A percentile compares a stretch with the other conserved stretches of the same genome.
Evolutionary conservation across 257 asterid genomes (phyloP).

Genomic region (Thymus mandschuricus): DNA sequence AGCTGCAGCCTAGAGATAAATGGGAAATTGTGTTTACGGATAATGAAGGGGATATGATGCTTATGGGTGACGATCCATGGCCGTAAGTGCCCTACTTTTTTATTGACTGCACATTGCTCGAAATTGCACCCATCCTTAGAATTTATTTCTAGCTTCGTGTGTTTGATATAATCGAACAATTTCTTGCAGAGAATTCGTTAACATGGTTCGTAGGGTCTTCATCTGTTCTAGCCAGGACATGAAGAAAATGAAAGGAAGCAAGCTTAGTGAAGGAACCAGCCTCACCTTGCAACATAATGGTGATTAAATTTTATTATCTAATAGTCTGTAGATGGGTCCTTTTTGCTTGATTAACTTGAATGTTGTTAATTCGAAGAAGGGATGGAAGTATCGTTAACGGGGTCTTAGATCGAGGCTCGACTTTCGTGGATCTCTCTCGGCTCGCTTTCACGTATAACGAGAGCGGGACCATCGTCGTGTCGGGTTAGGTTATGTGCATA

Average conservation of each 20-base stretch:
- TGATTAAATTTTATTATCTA: slow-evolving; percentile 20
- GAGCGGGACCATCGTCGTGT: slow-evolving; percentile 26
- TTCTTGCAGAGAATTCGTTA: slow-evolving; percentile 69
- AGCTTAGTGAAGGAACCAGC: slow-evolving; percentile 46
- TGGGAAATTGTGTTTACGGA: slow-evolving; percentile 90
- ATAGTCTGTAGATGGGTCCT: neutral
- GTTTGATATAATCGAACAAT: neutral
- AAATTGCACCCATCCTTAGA: neutral
- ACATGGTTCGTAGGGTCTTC: slow-evolving; percentile 74
- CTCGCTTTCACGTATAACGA: slow-evolving; percentile 24
- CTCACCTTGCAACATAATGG: slow-evolving; percentile 38
- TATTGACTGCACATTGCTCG: neutral
- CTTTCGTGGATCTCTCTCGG: slow-evolving; percentile 28
- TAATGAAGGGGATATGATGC: slow-evolving; percentile 96
- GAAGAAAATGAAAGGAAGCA: slow-evolving; percentile 68
- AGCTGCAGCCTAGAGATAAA: slow-evolving; percentile 62
- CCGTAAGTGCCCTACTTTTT: slow-evolving; percentile 54
- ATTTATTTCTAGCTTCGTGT: too few species aligned
- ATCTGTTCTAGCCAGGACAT: slow-evolving; percentile 74
- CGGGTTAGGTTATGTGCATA: slow-evolving; percentile 47
- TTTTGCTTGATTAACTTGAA: neutral
- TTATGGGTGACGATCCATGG: slow-evolving; percentile 97
- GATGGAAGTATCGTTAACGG: neutral
- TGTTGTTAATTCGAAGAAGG: neutral
- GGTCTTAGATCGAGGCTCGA: slow-evolving; percentile 30